Evolutionary conservation across 352 stramenopile species (phyloP), one percentile per base, ranked within the genome.

Genomic region (Peronospora belbahrii): DNA sequence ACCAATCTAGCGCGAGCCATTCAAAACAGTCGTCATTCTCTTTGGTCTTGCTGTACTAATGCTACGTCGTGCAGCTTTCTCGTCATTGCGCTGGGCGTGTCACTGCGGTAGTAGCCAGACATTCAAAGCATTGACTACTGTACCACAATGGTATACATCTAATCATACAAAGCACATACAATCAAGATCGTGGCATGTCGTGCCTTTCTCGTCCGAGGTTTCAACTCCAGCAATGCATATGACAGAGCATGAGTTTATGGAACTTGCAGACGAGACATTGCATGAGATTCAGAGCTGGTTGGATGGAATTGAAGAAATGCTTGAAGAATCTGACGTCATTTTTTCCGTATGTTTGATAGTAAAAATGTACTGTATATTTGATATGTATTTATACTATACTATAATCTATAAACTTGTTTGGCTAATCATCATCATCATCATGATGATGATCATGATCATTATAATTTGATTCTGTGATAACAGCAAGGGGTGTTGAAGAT

Each of bases 401-500:
- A n/a, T n/a, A n/a, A n/a, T n/a, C n/a, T n/a, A n/a, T n/a, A n/a
- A n/a, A n/a, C n/a, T n/a, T n/a, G n/a, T n/a, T n/a, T n/a, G n/a
- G n/a, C n/a, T n/a, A n/a, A n/a, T n/a, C n/a, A n/a, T n/a, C n/a
- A n/a, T n/a, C n/a, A n/a, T n/a, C n/a, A n/a, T n/a, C n/a, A n/a
- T n/a, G n/a, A n/a, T n/a, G n/a, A n/a, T n/a, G n/a, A n/a, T n/a
- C n/a, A n/a, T n/a, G n/a, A n/a, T n/a, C n/a, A n/a, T n/a, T n/a
- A n/a, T n/a, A n/a, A n/a, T n/a, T n/a, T n/a, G n/a, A n/a, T n/a
- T n/a, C n/a, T n/a, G n/a, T n/a, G n/a, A 46, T 60, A 56, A 48
- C 60, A 96, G 87, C 89, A 97, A 95, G 95, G 95, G 19, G 95
- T 98, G 9, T 59, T 98, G 28, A 98, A 95, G 33, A 88, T 98